phyloP scores from a whole-genome alignment of 306 rosid genomes.

The Lotus japonicus region DNA sequence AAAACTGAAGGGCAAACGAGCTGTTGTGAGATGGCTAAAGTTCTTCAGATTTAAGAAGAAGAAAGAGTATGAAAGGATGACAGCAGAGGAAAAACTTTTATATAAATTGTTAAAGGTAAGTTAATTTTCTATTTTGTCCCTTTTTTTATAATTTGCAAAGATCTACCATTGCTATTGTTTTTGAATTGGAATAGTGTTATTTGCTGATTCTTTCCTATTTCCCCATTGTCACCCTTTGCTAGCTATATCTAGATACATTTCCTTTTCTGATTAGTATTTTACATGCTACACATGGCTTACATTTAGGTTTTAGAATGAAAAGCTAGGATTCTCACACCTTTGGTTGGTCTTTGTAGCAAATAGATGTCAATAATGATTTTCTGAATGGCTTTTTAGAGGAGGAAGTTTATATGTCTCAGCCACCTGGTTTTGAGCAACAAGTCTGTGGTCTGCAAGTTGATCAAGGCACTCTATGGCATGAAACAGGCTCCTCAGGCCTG shows the following conservation, averaged over 20 bases:
- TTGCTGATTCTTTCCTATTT: background rate
- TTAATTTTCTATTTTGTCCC: background rate
- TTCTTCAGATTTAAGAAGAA: conserved; percentile 76
- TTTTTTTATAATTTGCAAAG: background rate
- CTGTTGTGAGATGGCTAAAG: conserved; percentile 88
- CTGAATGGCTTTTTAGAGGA: no score
- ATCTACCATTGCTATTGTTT: background rate
- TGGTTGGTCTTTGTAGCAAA: no score
- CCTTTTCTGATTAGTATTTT: background rate
- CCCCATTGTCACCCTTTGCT: background rate
- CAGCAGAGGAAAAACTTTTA: conserved; percentile 64
- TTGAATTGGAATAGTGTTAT: background rate
- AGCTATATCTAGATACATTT: background rate
- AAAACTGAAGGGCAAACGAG: conserved; percentile 81
- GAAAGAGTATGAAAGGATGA: conserved; percentile 80
- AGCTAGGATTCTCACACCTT: background rate
- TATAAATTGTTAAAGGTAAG: conserved; percentile 63
- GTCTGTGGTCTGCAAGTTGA: no score
- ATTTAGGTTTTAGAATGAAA: conserved; percentile 1
- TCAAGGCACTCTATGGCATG: no score
- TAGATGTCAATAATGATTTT: no score
- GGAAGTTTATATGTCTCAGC: no score
- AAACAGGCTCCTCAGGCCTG: no score
- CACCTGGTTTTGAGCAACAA: no score
- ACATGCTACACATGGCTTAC: background rate